phyloP scores from a whole-genome alignment of 345 rosid species.

The Xanthoceras sorbifolium region DNA sequence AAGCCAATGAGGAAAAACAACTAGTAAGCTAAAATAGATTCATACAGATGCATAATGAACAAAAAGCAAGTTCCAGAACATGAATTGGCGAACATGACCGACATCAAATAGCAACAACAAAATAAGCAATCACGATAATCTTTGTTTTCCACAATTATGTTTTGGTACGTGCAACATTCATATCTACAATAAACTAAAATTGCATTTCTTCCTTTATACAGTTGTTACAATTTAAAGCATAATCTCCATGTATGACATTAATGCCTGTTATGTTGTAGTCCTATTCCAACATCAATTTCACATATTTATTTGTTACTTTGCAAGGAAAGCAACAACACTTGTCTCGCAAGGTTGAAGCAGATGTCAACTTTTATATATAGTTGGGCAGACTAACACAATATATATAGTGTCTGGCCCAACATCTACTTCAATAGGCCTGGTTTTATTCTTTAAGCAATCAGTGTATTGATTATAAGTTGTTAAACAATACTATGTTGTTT shows the following conservation, averaged over 20 bases:
- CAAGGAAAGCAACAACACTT: not conserved
- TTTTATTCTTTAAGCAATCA: not conserved
- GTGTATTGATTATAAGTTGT: not conserved
- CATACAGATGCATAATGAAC: too few relatives aligned
- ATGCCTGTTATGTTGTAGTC: not conserved
- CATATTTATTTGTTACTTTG: not conserved
- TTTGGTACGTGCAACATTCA: not conserved
- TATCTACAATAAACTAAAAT: not conserved
- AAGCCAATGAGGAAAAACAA: too few relatives aligned
- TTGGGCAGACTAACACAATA: not conserved
- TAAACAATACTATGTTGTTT: not conserved
- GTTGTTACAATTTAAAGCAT: not conserved
- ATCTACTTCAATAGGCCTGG: not conserved
- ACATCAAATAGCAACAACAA: not conserved
- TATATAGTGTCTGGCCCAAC: not conserved
- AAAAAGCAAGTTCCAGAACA: too few relatives aligned
- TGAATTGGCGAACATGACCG: not conserved
- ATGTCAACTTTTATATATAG: not conserved
- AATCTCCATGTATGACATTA: not conserved
- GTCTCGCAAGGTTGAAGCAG: too few relatives aligned
- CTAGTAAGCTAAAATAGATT: too few relatives aligned
- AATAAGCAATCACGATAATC: not conserved
- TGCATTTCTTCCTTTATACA: not conserved
- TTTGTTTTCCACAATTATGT: not conserved
- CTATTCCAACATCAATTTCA: not conserved